A percentile compares a stretch with the other conserved stretches of the same genome.
Conservation (phyloP, 495 filamentous ascomycete species). For the Penicillium fimorum region DNA sequence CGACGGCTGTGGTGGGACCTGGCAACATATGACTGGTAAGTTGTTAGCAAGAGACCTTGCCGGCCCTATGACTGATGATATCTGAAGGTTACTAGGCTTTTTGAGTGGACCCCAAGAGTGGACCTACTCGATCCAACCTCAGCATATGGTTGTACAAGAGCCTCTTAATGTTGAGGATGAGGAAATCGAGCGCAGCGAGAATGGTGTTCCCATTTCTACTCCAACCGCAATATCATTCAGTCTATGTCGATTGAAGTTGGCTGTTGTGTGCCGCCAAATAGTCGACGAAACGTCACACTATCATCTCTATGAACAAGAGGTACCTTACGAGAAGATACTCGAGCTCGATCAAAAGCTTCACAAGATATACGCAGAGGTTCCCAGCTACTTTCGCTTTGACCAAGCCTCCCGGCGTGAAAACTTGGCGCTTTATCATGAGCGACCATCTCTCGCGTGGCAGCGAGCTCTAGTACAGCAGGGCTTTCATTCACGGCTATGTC, state of each 20-base stretch:
- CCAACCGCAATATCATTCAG: slow-evolving; percentile 49
- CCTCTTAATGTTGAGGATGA: slow-evolving; percentile 37
- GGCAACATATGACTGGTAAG: slow-evolving; percentile 46
- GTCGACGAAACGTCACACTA: slow-evolving; percentile 36
- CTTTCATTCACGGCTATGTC: slow-evolving; percentile 42
- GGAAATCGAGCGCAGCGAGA: slow-evolving; percentile 10
- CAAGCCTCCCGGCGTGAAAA: slow-evolving; percentile 30
- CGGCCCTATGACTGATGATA: slow-evolving; percentile 13
- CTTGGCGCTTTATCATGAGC: slow-evolving; percentile 32
- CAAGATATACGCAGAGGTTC: slow-evolving; percentile 23
- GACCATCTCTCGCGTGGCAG: slow-evolving; percentile 42
- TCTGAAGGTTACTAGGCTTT: slow-evolving; percentile 34
- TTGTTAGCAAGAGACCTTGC: neutral
- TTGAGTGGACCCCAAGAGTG: slow-evolving; percentile 51
- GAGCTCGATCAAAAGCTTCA: slow-evolving; percentile 37
- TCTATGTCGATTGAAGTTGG: slow-evolving; percentile 39
- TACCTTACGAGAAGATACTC: slow-evolving; percentile 40
- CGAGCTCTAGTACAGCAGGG: slow-evolving; percentile 40
- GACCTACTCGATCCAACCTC: slow-evolving; percentile 45
- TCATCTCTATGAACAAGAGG: slow-evolving; percentile 29
- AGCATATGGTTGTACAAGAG: slow-evolving; percentile 43
- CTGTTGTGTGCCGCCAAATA: slow-evolving; percentile 41
- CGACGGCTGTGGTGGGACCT: slow-evolving; percentile 51
- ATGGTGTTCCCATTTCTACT: slow-evolving; percentile 14
- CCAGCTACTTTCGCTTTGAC: slow-evolving; percentile 40